Evolutionary conservation across 768 basidiomycete species (phyloP).

Genomic region (Pulveroboletus sp.): DNA sequence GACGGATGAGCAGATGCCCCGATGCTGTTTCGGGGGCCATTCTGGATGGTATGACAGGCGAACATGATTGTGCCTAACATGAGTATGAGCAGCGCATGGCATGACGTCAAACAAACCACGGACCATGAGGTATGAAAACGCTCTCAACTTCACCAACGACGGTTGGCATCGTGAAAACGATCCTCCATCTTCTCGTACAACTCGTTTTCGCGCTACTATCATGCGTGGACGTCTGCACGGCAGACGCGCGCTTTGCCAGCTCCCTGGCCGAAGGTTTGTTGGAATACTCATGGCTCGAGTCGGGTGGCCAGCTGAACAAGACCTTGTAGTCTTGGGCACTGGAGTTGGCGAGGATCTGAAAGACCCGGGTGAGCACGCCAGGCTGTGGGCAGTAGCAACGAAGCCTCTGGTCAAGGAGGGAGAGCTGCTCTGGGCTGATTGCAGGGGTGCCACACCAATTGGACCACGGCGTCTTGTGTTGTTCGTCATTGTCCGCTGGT

Average conservation of each 20-base stretch:
- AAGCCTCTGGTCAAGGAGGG: constrained; percentile 59
- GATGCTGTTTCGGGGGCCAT: constrained; percentile 17
- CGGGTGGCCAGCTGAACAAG: constrained; percentile 77
- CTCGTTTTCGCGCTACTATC: constrained; percentile 77
- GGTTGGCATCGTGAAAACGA: constrained; percentile 60
- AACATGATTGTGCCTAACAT: constrained; percentile 37
- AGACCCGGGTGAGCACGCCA: constrained; percentile 58
- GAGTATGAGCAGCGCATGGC: constrained; percentile 26
- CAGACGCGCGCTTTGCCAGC: constrained; percentile 59
- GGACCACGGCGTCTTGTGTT: constrained; percentile 71
- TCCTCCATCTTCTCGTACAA: constrained; percentile 82
- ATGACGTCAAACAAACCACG: constrained; percentile 38
- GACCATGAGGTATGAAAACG: constrained; percentile 89
- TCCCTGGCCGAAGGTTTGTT: constrained; percentile 42
- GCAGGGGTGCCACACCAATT: constrained; percentile 86
- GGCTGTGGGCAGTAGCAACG: constrained; percentile 51
- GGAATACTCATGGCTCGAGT: constrained; percentile 41
- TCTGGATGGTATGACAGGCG: constrained; percentile 37
- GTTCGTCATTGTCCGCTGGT: constrained; percentile 71
- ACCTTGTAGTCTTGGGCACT: constrained; percentile 48
- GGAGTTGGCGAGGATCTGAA: constrained; percentile 71
- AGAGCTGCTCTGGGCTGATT: constrained; percentile 56
- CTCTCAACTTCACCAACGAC: constrained; percentile 72
- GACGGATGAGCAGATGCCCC: constrained; percentile 22
- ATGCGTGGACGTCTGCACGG: constrained; percentile 52